These are phyloP conservation scores for Ambrosiella xylebori DNA, from an alignment of 2,329 filamentous ascomycete genomes.

Conservation along the genomic window DNA sequence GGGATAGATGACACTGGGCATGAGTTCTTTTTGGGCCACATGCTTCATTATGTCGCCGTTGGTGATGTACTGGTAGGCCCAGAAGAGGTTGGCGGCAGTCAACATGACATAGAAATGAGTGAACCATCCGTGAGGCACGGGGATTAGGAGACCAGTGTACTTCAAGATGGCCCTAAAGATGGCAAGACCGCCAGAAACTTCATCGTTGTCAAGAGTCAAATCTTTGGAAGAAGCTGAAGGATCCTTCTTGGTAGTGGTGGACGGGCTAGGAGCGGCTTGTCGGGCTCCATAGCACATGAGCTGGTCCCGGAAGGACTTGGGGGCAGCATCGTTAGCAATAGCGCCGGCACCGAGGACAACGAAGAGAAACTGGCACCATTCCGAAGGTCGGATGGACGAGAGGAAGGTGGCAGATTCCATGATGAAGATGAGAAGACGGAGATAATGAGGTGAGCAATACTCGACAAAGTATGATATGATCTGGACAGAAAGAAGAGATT, in stretches of 20 bases:
- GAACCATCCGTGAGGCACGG: conserved; percentile 81
- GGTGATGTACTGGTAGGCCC: conserved; percentile 46
- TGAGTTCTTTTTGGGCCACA: conserved; percentile 25
- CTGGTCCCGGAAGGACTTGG: conserved; percentile 24
- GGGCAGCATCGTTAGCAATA: conserved; percentile 7
- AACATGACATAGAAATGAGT: conserved; percentile 70
- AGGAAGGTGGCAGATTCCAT: not conserved
- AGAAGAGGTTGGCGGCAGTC: conserved; percentile 52
- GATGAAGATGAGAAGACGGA: not conserved
- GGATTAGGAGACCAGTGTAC: conserved; percentile 22
- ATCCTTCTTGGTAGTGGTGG: not conserved
- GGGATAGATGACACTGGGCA: conserved; percentile 6
- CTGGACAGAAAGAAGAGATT: no score
- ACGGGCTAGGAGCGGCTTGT: conserved; percentile 31
- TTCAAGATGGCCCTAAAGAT: conserved; percentile 6
- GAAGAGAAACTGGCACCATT: conserved; percentile 11
- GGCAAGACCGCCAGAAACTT: not conserved
- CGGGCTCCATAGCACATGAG: conserved; percentile 27
- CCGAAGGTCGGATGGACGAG: conserved; percentile 10
- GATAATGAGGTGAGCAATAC: not conserved
- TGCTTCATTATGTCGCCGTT: conserved; percentile 35
- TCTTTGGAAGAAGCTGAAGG: not conserved
- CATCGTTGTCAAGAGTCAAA: not conserved
- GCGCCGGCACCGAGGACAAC: conserved; percentile 7
- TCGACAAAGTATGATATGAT: no score